Percentiles rank a stretch among this genome's conserved stretches.
Evolutionary conservation across 208 protist species (phyloP).

Genomic region (Crithidia bombi): DNA sequence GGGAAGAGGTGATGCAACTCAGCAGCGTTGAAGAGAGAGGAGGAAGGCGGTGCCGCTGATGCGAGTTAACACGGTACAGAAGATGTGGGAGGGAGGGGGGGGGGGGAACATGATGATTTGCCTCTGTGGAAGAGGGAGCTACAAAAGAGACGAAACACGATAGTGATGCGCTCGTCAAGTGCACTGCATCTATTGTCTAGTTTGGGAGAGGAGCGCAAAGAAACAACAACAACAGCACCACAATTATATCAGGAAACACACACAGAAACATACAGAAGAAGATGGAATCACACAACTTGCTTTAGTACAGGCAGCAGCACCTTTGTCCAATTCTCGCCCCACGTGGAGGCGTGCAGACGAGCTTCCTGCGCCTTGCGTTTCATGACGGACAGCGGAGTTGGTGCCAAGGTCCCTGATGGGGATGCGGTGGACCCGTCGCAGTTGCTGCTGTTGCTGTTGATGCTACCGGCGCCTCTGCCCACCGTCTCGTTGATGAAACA

Average conservation of each 20-base stretch:
- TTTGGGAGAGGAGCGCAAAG: no score
- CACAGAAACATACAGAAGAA: background rate
- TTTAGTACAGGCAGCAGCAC: conserved; percentile 53
- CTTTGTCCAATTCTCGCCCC: conserved; percentile 69
- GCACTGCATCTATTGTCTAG: no score
- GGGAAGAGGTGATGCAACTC: background rate
- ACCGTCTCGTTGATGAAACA: background rate
- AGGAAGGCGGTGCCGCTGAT: no score
- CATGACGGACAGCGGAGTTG: conserved; percentile 34
- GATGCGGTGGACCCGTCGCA: background rate
- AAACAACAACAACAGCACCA: background rate
- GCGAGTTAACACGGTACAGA: no score
- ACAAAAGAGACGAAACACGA: no score
- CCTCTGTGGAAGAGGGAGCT: no score
- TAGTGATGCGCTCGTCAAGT: no score
- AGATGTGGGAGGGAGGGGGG: no score
- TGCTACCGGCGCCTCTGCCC: background rate
- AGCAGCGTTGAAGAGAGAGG: no score
- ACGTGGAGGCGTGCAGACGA: conserved; percentile 40
- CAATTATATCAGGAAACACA: background rate
- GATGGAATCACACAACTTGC: conserved; percentile 27
- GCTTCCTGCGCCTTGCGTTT: conserved; percentile 33
- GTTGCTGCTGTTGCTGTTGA: background rate
- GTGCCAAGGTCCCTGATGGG: background rate
- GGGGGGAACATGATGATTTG: no score